Evolutionary conservation across 202 grass and related monocot species (phyloP).

Genomic region (Zizania palustris): DNA sequence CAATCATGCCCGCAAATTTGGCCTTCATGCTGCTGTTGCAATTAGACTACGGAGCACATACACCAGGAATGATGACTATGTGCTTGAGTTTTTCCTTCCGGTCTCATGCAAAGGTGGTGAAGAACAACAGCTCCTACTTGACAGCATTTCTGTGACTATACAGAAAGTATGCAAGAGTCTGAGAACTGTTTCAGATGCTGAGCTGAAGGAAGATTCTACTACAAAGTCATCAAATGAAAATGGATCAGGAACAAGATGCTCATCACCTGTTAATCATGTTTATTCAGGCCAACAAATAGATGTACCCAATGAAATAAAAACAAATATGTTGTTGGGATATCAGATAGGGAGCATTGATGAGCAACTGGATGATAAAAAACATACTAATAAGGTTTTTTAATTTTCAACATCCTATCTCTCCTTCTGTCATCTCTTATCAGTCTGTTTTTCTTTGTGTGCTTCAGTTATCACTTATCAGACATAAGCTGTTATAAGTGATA

Average conservation of each 20-base stretch:
- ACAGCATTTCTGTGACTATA: slow-evolving; percentile 62
- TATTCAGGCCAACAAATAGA: slow-evolving; percentile 27
- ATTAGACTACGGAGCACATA: slow-evolving; percentile 64
- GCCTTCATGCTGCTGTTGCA: slow-evolving; percentile 69
- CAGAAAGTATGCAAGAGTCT: slow-evolving; percentile 63
- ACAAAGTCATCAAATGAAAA: slow-evolving; percentile 25
- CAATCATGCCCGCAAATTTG: slow-evolving; percentile 76
- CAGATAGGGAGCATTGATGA: slow-evolving; percentile 9
- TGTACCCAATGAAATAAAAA: slow-evolving; percentile 8
- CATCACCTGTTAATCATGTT: slow-evolving; percentile 26
- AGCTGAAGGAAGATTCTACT: slow-evolving; percentile 27
- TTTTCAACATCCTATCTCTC: neutral
- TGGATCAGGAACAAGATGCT: slow-evolving; percentile 9
- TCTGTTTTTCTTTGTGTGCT: neutral
- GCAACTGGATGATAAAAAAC: neutral
- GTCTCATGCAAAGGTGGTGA: slow-evolving; percentile 53
- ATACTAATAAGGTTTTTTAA: slow-evolving; percentile 22
- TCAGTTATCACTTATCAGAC: neutral
- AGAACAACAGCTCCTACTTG: slow-evolving; percentile 74
- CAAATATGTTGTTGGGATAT: slow-evolving; percentile 20
- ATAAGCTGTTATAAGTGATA: neutral
- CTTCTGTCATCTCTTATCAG: neutral
- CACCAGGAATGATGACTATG: slow-evolving; percentile 65
- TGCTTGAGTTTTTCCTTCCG: slow-evolving; percentile 81
- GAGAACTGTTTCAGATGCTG: slow-evolving; percentile 66